Percentiles rank a stretch among this genome's conserved stretches.
These are phyloP conservation scores for Trichoderma sp. DNA, from an alignment of 2,329 filamentous ascomycete species.

Conservation along the genomic window DNA sequence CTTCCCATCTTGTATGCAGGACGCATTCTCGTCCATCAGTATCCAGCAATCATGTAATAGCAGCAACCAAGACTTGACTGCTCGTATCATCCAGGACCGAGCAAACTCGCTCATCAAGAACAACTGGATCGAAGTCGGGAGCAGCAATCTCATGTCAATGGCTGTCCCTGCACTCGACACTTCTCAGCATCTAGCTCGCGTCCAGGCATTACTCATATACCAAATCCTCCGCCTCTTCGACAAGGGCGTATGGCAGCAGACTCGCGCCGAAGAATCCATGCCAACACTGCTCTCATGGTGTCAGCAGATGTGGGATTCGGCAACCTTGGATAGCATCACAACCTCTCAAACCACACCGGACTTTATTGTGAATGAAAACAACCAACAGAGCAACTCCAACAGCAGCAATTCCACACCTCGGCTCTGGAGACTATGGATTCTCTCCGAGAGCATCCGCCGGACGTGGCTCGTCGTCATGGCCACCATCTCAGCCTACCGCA, in stretches of 20 bases:
- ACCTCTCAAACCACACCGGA: not conserved
- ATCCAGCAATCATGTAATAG: not conserved
- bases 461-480: not conserved
- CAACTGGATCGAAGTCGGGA: not conserved
- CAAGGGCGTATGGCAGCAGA: not conserved
- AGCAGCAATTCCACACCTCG: not conserved
- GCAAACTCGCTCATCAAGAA: not conserved
- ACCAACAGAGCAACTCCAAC: not conserved
- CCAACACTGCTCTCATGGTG: not conserved
- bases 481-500: not conserved
- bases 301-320: not conserved
- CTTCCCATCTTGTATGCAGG: not conserved
- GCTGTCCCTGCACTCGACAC: not conserved
- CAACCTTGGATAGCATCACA: not conserved
- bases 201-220: not conserved
- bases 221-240: not conserved
- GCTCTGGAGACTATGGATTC: not conserved
- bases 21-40: not conserved
- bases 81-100: not conserved
- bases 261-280: not conserved
- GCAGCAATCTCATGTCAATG: not conserved
- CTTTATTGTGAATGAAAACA: not conserved
- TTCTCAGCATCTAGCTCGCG: not conserved
- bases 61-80: not conserved
- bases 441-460: not conserved